Conservation (phyloP, 805 yeast genomes). For the Wickerhamiella occidentalis region DNA sequence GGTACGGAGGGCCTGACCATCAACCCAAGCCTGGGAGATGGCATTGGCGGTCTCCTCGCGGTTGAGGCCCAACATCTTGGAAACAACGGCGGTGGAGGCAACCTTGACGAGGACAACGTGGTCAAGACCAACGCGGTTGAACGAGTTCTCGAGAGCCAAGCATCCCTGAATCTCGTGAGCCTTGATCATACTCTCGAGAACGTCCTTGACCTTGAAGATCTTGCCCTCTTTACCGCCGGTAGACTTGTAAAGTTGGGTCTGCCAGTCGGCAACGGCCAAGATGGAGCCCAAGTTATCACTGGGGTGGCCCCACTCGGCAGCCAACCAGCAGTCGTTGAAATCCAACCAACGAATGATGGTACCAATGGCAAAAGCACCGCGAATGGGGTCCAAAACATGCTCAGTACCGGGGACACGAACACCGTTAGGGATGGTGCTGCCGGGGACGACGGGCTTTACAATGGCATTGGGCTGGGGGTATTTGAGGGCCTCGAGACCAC, state of each 20-base stretch:
- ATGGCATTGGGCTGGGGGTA: conserved; percentile 38
- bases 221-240: conserved; percentile 32
- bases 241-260: conserved; percentile 36
- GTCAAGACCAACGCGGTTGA: conserved; percentile 47
- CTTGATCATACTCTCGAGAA: conserved; percentile 45
- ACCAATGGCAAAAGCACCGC: conserved; percentile 48
- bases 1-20: conserved; percentile 47
- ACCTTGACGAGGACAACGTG: conserved; percentile 48
- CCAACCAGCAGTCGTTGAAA: conserved; percentile 53
- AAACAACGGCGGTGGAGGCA: conserved; percentile 49
- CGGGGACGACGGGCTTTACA: conserved; percentile 47
- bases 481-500: conserved; percentile 48
- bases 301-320: conserved; percentile 64
- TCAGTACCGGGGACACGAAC: conserved; percentile 43
- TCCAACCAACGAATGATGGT: conserved; percentile 49
- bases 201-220: conserved; percentile 37
- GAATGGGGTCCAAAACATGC: conserved; percentile 41
- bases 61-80: conserved; percentile 40
- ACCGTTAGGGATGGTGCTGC: conserved; percentile 43
- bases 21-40: conserved; percentile 48
- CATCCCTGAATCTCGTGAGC: conserved; percentile 55
- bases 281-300: conserved; percentile 50
- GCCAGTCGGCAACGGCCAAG: conserved; percentile 45
- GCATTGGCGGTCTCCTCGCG: conserved; percentile 44
- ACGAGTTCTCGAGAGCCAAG: conserved; percentile 47